Evolutionary conservation across 768 basidiomycete species (phyloP).

Genomic region (Suillus weaverae): DNA sequence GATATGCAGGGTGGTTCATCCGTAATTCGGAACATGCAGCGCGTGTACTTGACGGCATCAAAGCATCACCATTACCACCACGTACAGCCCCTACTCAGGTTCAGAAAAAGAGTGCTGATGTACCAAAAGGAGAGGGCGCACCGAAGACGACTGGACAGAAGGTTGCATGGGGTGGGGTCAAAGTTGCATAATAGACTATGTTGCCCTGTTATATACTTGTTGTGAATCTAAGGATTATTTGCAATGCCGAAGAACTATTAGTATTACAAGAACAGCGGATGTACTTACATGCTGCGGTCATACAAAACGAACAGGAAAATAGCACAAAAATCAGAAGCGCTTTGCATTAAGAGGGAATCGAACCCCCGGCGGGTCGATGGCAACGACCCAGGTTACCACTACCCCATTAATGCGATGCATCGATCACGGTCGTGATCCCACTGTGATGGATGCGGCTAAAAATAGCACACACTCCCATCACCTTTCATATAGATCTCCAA

Average conservation of each 20-base stretch:
- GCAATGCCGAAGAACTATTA: background rate
- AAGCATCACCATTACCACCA: constrained; percentile 50
- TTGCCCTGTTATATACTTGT: background rate
- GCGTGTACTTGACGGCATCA: constrained; percentile 80
- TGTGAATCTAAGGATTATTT: background rate
- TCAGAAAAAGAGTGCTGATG: constrained; percentile 22
- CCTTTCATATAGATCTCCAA: background rate
- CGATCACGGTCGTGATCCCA: background rate
- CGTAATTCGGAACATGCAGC: constrained; percentile 92
- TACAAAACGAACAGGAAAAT: background rate
- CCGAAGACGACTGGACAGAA: constrained; percentile 49
- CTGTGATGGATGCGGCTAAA: background rate
- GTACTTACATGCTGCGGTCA: background rate
- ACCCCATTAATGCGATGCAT: constrained; percentile 54
- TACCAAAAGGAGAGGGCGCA: constrained; percentile 28
- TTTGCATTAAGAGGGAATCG: constrained; percentile 83
- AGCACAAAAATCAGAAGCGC: background rate
- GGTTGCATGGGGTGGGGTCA: constrained; percentile 51
- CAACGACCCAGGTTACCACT: constrained; percentile 69
- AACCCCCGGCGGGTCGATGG: constrained; percentile 87
- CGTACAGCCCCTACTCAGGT: background rate
- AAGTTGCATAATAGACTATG: constrained; percentile 23
- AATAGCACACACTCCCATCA: background rate
- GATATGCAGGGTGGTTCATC: constrained; percentile 98
- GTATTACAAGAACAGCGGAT: background rate